Base-by-base conservation (phyloP, 306 rosid genomes). In the Vachellia collinsii region DNA sequence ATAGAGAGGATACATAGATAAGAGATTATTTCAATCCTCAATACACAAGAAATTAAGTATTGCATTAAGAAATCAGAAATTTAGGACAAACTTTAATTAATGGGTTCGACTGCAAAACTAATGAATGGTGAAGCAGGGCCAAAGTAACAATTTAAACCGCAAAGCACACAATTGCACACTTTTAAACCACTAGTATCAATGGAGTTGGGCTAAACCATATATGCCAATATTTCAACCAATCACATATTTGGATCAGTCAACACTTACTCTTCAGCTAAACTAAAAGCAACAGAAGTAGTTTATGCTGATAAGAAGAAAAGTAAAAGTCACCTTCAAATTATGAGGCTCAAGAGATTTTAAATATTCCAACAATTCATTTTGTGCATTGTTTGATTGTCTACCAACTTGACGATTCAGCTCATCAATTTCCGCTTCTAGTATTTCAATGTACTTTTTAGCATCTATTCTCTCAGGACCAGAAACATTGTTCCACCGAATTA, bases 301-400 rank as follows among this genome's bases (percentile, higher is more conserved):
- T 77, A 74, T 44, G 47, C 47, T 20, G 23, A 70, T 69, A 39
- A 80, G 48, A 29, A 54, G 73, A 22, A 77, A 59, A 47, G 62
- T 41, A 50, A 44, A 77, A 50, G 79, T 83, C 74, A 92, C 99
- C 94, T 90, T 93, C 56, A 95, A 79, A 88, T 95, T 95, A 19
- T 92, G 94, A 82, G 99, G 99, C 87, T 95, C 97, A 13, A 95
- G 99, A 80, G 99, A 87, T 84, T 93, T 95, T 37, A 95, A 93
- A 88, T 89, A 95, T 80, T 92, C 97, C 92, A 95, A 84, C 81
- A 95, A 78, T 72, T 95, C 99, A 85, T 93, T 95, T 83, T 88
- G 97, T 77, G 90, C 91, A 82, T 78, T 83, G n/a, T 82, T 77
- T 51, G 94, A 81, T 83, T 95, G 94, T 85, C 97, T 87, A 37